These are phyloP conservation scores for Blastocystis sp. DNA, from an alignment of 352 stramenopile species.

Conservation along the genomic window DNA sequence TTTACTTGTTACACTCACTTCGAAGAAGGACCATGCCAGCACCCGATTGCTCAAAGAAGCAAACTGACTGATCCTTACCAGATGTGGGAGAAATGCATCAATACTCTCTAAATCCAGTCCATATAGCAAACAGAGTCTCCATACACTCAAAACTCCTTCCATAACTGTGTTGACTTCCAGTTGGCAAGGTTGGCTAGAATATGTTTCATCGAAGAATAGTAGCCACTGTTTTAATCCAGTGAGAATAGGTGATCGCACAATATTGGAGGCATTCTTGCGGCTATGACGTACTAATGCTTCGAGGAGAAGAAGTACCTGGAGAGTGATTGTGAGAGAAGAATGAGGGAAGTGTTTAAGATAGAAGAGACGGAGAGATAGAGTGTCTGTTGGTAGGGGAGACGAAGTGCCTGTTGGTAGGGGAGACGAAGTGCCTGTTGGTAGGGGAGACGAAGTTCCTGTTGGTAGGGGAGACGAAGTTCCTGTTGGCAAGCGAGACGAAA, in stretches of 20 bases:
- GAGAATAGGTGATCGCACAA: background rate
- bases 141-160: conserved; percentile 26
- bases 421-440: background rate
- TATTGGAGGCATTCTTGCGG: background rate
- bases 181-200: too few species aligned
- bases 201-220: background rate
- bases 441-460: background rate
- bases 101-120: background rate
- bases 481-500: too few species aligned
- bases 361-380: background rate
- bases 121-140: conserved; percentile 38
- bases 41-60: background rate
- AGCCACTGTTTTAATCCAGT: conserved; percentile 39
- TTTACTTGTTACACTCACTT: background rate
- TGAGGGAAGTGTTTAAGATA: background rate
- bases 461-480: too few species aligned
- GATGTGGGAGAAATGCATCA: conserved; percentile 8
- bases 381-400: background rate
- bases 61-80: conserved; percentile 38
- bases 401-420: background rate
- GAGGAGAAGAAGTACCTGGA: background rate
- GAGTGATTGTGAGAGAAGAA: background rate
- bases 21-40: conserved; percentile 12
- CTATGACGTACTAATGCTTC: conserved; percentile 10
- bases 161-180: background rate